Evolutionary conservation across 2,329 filamentous ascomycete genomes (phyloP).

Genomic region (Colletotrichum sp.): DNA sequence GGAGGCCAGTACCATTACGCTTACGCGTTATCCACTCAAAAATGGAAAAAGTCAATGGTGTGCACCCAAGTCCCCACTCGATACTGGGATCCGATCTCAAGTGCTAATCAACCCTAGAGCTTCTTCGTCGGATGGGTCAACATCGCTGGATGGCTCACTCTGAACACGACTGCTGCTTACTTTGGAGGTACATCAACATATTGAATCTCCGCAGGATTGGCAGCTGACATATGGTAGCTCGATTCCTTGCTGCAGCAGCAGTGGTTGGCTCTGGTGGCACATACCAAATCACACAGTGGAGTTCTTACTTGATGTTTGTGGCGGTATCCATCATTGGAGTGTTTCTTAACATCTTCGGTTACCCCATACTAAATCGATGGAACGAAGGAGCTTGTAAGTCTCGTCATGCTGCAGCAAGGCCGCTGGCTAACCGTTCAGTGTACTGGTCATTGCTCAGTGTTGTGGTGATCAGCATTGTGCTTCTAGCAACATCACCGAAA

Average conservation of each 20-base stretch:
- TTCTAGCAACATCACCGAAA: constrained; percentile 48
- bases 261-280: constrained; percentile 42
- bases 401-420: not conserved
- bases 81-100: not conserved
- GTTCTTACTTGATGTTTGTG: constrained; percentile 48
- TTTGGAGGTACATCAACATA: constrained; percentile 37
- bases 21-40: constrained; percentile 41
- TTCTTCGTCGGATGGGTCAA: constrained; percentile 50
- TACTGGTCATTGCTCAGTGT: constrained; percentile 47
- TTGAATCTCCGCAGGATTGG: not conserved
- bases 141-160: constrained; percentile 49
- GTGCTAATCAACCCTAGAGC: constrained; percentile 30
- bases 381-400: constrained; percentile 43
- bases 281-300: constrained; percentile 41
- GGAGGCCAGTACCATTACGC: constrained; percentile 52
- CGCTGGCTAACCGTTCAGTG: constrained; percentile 25
- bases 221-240: constrained; percentile 30
- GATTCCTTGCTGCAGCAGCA: constrained; percentile 46
- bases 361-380: constrained; percentile 43
- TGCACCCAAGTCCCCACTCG: not conserved
- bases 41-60: constrained; percentile 42
- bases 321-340: constrained; percentile 40
- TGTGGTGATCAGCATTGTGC: constrained; percentile 46
- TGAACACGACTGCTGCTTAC: constrained; percentile 47
- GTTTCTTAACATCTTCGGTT: constrained; percentile 44